Base-by-base conservation (phyloP, 78 protist genomes). In the Cavenderia fasciculata region DNA sequence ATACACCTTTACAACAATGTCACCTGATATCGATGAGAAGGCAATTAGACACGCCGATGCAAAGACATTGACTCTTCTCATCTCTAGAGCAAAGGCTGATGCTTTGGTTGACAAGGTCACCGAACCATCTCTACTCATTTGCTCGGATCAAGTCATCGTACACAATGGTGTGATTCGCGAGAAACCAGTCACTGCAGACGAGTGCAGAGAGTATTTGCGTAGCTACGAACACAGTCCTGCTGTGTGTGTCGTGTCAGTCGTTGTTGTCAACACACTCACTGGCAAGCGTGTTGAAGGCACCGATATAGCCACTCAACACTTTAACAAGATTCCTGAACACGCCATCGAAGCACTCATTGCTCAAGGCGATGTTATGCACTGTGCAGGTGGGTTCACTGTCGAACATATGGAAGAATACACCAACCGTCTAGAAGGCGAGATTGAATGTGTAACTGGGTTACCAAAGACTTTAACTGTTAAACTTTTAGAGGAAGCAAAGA, bases 11-110 rank as follows among this genome's bases (percentile, higher is more conserved):
- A 71, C 70, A 54, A 68, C 82, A 3, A 92, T 92, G 84, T 92
- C 95, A 31, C 92, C 95, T 12, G 95, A 92, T 63, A 92, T 92
- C 8, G 95, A 92, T 63, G 95, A 92, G 62, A 92, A 92, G 86
- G 95, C 95, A 36, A 79, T 92, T 23, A 69, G 95, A 70, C 79
- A 92, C 52, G 2, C 61, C 6, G 95, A 92, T 71, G 85, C 95
- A 52, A 78, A 33, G 2, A 51, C 36, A 41, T 36, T 92, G 31
- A 79, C 91, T 34, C 3, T 76, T 10, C 49, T 70, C 54, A 74
- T 92, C 14, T 14, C 79, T 10, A 61, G 54, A 63, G 95, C 91
- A 2, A 92, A 92, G 49, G 77, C 95, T 4, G 70, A 66, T 27
- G 90, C 76, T n/a, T 46, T 92, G 4, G n/a, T 68, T 10, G 47